A percentile compares a stretch with the other conserved stretches of the same genome.
These are phyloP conservation scores for Cercospora sesami DNA, from an alignment of 2,329 filamentous ascomycete species.

Conservation along the genomic window DNA sequence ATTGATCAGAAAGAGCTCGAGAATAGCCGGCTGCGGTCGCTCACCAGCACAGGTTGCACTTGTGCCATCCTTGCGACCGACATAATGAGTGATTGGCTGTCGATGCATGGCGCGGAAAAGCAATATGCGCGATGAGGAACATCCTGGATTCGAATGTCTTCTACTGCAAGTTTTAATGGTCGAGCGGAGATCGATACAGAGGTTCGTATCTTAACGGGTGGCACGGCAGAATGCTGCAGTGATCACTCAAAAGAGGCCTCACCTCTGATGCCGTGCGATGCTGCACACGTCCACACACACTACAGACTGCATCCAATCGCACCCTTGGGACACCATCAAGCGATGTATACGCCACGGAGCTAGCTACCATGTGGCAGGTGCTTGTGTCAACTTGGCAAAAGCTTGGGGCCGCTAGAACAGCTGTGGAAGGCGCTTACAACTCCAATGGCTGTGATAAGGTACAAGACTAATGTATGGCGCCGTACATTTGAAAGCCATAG, in stretches of 20 bases:
- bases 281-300: neutral
- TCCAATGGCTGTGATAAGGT: neutral
- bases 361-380: neutral
- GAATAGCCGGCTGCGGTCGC: neutral
- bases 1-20: neutral
- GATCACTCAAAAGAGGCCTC: neutral
- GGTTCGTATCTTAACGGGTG: neutral
- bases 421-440: neutral
- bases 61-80: neutral
- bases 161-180: neutral
- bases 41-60: neutral
- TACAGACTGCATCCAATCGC: neutral
- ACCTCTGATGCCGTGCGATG: neutral
- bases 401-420: neutral
- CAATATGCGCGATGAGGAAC: neutral
- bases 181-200: neutral
- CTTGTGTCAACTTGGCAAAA: slow-evolving; percentile 5
- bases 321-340: neutral
- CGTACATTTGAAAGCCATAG: too few species aligned
- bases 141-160: neutral
- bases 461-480: too few species aligned
- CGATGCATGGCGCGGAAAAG: neutral
- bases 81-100: neutral
- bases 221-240: neutral
- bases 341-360: neutral